A percentile compares a stretch with the other conserved stretches of the same genome.
These are phyloP conservation scores for Cardamine occulta DNA, from an alignment of 345 rosid genomes.

Conservation along the genomic window DNA sequence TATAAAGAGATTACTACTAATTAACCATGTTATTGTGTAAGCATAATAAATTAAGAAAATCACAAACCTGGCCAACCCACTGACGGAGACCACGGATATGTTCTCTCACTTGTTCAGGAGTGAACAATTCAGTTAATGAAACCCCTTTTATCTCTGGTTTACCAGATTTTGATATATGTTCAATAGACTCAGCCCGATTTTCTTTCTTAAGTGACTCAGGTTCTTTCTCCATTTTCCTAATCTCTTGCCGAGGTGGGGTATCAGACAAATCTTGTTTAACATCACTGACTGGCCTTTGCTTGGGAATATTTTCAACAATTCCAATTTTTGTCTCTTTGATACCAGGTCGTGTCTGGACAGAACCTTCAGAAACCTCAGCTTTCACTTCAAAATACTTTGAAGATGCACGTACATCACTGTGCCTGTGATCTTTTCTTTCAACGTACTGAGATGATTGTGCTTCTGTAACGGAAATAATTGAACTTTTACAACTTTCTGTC, in stretches of 20 bases:
- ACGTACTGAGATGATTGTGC: slow-evolving; percentile 53
- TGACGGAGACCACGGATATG: slow-evolving; percentile 93
- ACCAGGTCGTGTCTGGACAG: slow-evolving; percentile 53
- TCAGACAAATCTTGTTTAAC: slow-evolving; percentile 44
- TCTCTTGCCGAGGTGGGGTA: slow-evolving; percentile 55
- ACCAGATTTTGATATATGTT: slow-evolving; percentile 76
- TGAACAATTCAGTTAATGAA: slow-evolving; percentile 94
- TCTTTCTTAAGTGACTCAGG: slow-evolving; percentile 62
- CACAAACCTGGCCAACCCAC: slow-evolving; percentile 98
- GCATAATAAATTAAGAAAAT: slow-evolving; percentile 20
- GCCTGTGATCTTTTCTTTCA: slow-evolving; percentile 59
- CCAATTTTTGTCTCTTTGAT: slow-evolving; percentile 56
- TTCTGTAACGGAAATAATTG: slow-evolving; percentile 51
- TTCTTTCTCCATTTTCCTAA: slow-evolving; percentile 59
- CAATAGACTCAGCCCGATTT: slow-evolving; percentile 54
- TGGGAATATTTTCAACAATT: slow-evolving; percentile 51
- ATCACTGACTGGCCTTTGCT: slow-evolving; percentile 55
- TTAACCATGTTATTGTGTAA: background rate
- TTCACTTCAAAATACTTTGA: slow-evolving; percentile 70
- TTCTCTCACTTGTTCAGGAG: slow-evolving; percentile 94
- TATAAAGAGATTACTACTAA: background rate
- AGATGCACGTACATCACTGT: slow-evolving; percentile 46
- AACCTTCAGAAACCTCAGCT: slow-evolving; percentile 57
- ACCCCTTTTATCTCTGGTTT: slow-evolving; percentile 97
- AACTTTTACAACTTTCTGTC: slow-evolving; percentile 54